A percentile compares a stretch with the other conserved stretches of the same genome.
Evolutionary conservation across 805 yeast genomes (phyloP).

Genomic region (Danielia oregonensis): DNA sequence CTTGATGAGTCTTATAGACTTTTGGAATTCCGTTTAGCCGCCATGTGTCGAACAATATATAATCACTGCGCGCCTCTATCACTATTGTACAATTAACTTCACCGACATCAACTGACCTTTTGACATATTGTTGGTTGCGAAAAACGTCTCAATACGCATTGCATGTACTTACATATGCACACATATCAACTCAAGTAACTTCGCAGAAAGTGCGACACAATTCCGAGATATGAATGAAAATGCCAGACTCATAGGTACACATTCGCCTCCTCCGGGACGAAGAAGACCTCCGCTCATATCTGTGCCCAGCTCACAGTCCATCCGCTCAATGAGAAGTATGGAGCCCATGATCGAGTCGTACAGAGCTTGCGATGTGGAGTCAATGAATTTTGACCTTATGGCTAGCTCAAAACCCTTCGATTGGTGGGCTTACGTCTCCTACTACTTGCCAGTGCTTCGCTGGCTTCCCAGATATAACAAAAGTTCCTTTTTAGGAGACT

Average conservation of each 20-base stretch:
- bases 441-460: slow-evolving; percentile 28
- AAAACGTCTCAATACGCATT: background rate
- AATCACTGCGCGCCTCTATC: too few relatives aligned
- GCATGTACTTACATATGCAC: background rate
- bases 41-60: too few relatives aligned
- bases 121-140: too few relatives aligned
- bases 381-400: slow-evolving; percentile 5
- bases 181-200: background rate
- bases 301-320: slow-evolving; percentile 24
- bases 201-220: background rate
- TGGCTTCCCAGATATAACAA: slow-evolving; percentile 28
- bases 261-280: background rate
- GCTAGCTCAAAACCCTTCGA: slow-evolving; percentile 14
- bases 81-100: too few relatives aligned
- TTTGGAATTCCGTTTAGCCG: too few relatives aligned
- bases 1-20: too few relatives aligned
- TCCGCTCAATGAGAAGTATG: slow-evolving; percentile 14
- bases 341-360: slow-evolving; percentile 17
- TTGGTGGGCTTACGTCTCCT: slow-evolving; percentile 25
- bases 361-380: slow-evolving; percentile 2
- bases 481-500: slow-evolving; percentile 22
- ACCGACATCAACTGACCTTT: too few relatives aligned
- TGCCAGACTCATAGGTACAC: slow-evolving; percentile 5
- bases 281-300: slow-evolving; percentile 26
- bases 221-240: slow-evolving; percentile 6